Percentiles rank a stretch among this genome's conserved stretches.
phyloP scores from a whole-genome alignment of 495 filamentous ascomycete genomes.

The Clavariopsis aquatica region DNA sequence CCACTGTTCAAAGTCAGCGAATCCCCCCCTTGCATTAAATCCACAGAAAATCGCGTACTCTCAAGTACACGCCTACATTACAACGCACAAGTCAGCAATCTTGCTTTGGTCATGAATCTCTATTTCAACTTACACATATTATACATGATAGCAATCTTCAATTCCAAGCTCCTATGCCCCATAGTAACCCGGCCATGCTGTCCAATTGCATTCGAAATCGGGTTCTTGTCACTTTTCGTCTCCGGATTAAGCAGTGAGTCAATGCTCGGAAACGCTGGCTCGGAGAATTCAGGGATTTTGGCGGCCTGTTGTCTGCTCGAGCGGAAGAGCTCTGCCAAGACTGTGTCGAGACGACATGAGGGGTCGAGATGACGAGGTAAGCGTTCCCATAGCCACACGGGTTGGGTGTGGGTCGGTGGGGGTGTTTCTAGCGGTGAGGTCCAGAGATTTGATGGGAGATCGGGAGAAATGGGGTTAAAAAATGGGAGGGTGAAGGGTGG shows the following conservation, averaged over 20 bases:
- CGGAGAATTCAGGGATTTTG: neutral
- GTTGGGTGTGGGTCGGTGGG: neutral
- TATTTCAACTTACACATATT: neutral
- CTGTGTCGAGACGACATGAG: neutral
- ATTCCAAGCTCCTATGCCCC: neutral
- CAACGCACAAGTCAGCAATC: neutral
- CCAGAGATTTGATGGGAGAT: neutral
- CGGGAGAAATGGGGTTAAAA: neutral
- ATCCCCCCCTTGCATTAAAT: neutral
- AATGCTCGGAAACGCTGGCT: neutral
- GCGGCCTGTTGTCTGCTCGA: neutral
- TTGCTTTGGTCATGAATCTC: neutral
- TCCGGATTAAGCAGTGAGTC: neutral
- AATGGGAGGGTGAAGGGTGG: neutral
- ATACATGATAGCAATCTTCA: constrained; percentile 9
- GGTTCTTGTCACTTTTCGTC: neutral
- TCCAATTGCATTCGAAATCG: constrained; percentile 3
- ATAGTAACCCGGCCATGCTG: neutral
- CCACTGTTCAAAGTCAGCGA: neutral
- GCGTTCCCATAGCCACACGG: neutral
- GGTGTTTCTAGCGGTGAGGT: neutral
- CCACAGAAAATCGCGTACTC: neutral
- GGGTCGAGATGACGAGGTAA: neutral
- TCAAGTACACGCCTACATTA: neutral
- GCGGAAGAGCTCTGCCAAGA: neutral